Evolutionary conservation across 768 basidiomycete genomes (phyloP), one percentile per base, ranked within the genome.

Genomic region (Mycena kentingensis): DNA sequence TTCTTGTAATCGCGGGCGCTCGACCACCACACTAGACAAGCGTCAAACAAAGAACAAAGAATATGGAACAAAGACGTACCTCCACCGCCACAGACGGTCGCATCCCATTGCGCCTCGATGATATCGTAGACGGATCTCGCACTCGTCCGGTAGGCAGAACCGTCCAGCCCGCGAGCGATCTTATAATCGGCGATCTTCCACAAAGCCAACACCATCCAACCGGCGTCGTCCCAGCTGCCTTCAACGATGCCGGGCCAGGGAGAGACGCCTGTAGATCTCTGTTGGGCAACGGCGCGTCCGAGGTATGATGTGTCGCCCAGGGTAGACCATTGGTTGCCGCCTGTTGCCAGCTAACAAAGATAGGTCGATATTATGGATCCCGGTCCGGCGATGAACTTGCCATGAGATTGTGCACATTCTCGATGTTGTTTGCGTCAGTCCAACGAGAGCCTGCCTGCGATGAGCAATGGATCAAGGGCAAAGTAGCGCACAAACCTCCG

Each of bases 151-250:
- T 67, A 71, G 26, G 66, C 65, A 3, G 55, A 53, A 43, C 51
- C 60, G 46, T 63, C 72, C 61, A 65, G 56, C 18, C 77, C 77
- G 41, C 74, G 68, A n/a, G 66, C 66, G 26, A 55, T 60, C 53
- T 77, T 77, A 63, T 81, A 82, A 60, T 83, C 81, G 0, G 70
- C 75, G 5, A 83, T 78, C 63, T 81, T 83, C 81, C 79, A 82
- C 5, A 81, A 63, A 12, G 79, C 72, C 11, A 82, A 65, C 27
- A 82, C 76, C 24, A 81, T 67, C 81, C 82, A 83, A 79, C 82
- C 25, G 2, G 81, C 75, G 55, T 83, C 80, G 52, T 82, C 81
- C 41, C 79, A 77, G 51, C 75, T 78, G 32, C 79, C 82, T 12
- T 49, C 70, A 21, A 82, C 65, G 42, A 80, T 62, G 21, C 32